Percentiles rank a stretch among this genome's conserved stretches.
Conservation (phyloP, 176 grass and related monocot species). For the Raddia guianensis region DNA sequence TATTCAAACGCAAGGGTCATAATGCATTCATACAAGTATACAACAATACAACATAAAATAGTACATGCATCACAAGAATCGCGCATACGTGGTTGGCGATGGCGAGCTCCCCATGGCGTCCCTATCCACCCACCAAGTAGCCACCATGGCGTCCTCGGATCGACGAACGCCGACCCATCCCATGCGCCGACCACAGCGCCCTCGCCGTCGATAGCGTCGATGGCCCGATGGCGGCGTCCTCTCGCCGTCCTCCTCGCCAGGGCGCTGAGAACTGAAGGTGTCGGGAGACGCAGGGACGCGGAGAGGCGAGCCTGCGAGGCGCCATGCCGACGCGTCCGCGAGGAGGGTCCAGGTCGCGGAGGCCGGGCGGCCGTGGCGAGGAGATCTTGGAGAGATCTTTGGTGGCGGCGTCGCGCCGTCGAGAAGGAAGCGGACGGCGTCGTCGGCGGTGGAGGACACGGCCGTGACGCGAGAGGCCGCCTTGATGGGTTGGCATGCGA, state of each 20-base stretch:
- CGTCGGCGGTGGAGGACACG: conserved; percentile 34
- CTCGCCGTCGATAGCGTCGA: not conserved
- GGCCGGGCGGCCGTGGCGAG: conserved; percentile 65
- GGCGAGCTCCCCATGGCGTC: conserved; percentile 73
- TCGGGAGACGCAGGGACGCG: conserved; percentile 42
- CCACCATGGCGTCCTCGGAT: conserved; percentile 88
- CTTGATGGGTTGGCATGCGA: no score
- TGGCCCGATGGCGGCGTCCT: conserved; percentile 47
- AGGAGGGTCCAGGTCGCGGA: conserved; percentile 43
- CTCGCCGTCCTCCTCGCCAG: conserved; percentile 38
- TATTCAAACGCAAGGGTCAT: no score
- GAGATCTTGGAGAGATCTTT: conserved; percentile 51
- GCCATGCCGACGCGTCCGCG: conserved; percentile 46
- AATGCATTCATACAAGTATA: no score
- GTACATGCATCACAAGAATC: not conserved
- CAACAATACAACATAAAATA: no score
- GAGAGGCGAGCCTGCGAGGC: conserved; percentile 68
- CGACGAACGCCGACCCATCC: conserved; percentile 67
- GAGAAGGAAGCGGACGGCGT: conserved; percentile 56
- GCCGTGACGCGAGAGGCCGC: no score
- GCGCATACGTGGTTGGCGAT: conserved; percentile 71
- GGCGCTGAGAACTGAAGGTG: conserved; percentile 67
- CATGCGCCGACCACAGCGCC: conserved; percentile 36
- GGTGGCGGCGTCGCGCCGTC: conserved; percentile 24
- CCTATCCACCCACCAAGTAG: conserved; percentile 75